Percentiles rank a stretch among this genome's conserved stretches.
phyloP scores from a whole-genome alignment of 768 basidiomycete species.

The Tubosaeta sp. region DNA sequence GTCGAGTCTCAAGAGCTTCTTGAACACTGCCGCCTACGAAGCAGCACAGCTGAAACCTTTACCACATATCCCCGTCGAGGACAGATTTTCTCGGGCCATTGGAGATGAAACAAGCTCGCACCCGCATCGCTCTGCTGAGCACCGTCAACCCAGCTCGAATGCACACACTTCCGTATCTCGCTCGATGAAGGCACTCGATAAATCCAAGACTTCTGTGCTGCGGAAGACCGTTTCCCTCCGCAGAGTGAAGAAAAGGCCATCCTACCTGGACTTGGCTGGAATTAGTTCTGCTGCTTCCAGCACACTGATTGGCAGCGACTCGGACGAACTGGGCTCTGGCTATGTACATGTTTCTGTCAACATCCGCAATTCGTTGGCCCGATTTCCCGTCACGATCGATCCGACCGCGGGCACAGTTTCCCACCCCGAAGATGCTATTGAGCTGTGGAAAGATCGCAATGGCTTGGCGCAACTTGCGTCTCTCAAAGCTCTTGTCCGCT shows the following conservation, averaged over 20 bases:
- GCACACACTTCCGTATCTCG: background rate
- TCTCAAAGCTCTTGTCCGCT: slow-evolving; percentile 40
- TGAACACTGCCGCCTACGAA: slow-evolving; percentile 28
- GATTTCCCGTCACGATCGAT: slow-evolving; percentile 26
- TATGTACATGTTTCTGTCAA: slow-evolving; percentile 24
- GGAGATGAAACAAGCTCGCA: background rate
- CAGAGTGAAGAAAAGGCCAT: slow-evolving; percentile 3
- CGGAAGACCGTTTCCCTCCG: slow-evolving; percentile 14
- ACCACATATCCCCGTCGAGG: slow-evolving; percentile 18
- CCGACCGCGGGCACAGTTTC: slow-evolving; percentile 27
- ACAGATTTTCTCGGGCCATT: background rate
- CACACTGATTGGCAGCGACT: slow-evolving; percentile 17
- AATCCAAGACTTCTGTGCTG: slow-evolving; percentile 14
- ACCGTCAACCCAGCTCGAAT: background rate
- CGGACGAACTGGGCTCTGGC: slow-evolving; percentile 10
- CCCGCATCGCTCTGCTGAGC: slow-evolving; percentile 6
- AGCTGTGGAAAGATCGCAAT: slow-evolving; percentile 26
- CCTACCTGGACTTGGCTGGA: slow-evolving; percentile 1
- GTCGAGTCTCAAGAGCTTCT: slow-evolving; percentile 29
- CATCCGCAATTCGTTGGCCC: slow-evolving; percentile 25
- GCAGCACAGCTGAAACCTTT: slow-evolving; percentile 26
- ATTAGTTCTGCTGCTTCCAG: slow-evolving; percentile 13
- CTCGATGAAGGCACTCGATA: slow-evolving; percentile 2
- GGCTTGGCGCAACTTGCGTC: slow-evolving; percentile 33
- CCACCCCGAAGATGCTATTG: slow-evolving; percentile 27